Evolutionary conservation across 2,329 filamentous ascomycete species (phyloP).

Genomic region (Colletotrichum trifolii): DNA sequence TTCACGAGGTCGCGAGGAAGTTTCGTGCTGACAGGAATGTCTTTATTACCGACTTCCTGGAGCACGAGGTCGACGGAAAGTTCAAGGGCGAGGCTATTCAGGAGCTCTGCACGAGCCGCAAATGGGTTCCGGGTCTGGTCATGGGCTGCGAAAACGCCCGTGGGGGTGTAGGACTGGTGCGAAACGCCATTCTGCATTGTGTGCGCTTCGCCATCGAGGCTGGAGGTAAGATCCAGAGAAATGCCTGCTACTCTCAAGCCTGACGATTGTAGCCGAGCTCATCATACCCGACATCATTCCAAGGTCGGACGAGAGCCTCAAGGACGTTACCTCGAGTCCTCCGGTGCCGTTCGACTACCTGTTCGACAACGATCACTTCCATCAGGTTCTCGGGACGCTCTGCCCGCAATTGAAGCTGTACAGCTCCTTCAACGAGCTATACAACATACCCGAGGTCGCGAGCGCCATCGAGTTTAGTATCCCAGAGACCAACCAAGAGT

Average conservation of each 20-base stretch:
- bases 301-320: constrained; percentile 46
- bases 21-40: constrained; percentile 47
- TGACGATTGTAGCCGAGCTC: constrained; percentile 45
- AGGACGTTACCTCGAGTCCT: constrained; percentile 19
- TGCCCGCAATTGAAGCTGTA: constrained; percentile 52
- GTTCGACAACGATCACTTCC: constrained; percentile 48
- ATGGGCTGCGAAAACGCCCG: constrained; percentile 55
- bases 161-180: constrained; percentile 56
- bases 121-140: constrained; percentile 54
- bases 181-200: constrained; percentile 58
- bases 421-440: constrained; percentile 48
- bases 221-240: constrained; percentile 49
- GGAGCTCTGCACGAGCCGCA: constrained; percentile 49
- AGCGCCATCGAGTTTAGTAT: constrained; percentile 42
- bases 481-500: constrained; percentile 35
- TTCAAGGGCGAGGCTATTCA: constrained; percentile 46
- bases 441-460: constrained; percentile 44
- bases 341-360: constrained; percentile 47
- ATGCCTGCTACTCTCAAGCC: constrained; percentile 29
- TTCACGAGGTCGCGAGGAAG: constrained; percentile 41
- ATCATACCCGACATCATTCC: constrained; percentile 50
- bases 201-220: constrained; percentile 59
- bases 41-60: constrained; percentile 48
- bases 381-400: constrained; percentile 41
- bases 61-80: constrained; percentile 45